These are phyloP conservation scores for Chrysanthemum lavandulifolium DNA, from an alignment of 129 eudicot genomes.

Conservation along the genomic window DNA sequence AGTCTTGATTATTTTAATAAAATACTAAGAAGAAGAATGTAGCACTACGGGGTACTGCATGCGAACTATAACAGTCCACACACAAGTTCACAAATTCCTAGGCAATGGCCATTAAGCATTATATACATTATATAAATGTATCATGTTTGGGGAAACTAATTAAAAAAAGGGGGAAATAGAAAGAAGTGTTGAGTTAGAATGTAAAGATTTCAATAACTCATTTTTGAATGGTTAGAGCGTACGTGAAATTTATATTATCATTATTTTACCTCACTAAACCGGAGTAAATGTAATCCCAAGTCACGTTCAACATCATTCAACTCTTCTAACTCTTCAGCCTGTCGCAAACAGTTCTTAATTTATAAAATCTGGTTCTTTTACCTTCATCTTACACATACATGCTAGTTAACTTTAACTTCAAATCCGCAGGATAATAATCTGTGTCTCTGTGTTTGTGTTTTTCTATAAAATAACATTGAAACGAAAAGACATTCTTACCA, in stretches of 20 bases:
- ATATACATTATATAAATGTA: no score
- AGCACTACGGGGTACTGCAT: not conserved
- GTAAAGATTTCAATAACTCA: no score
- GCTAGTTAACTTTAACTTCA: not conserved
- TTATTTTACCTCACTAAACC: no score
- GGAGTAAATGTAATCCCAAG: no score
- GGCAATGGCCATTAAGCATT: not conserved
- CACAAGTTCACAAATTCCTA: not conserved
- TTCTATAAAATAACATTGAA: not conserved
- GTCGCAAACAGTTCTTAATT: not conserved
- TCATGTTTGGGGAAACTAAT: no score
- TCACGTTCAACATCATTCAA: not conserved
- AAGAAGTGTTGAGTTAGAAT: no score
- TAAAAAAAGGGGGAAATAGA: no score
- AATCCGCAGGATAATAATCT: not conserved
- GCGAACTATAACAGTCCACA: not conserved
- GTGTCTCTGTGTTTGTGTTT: not conserved
- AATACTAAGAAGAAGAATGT: not conserved
- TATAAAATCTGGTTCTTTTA: not conserved
- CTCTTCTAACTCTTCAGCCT: not conserved
- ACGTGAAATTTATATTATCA: no score
- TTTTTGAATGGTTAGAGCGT: no score
- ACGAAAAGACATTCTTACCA: not conserved
- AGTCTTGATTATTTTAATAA: not conserved
- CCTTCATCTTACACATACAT: not conserved